These are phyloP conservation scores for Corymbia calophylla DNA, from an alignment of 441 rosid genomes.

Conservation along the genomic window DNA sequence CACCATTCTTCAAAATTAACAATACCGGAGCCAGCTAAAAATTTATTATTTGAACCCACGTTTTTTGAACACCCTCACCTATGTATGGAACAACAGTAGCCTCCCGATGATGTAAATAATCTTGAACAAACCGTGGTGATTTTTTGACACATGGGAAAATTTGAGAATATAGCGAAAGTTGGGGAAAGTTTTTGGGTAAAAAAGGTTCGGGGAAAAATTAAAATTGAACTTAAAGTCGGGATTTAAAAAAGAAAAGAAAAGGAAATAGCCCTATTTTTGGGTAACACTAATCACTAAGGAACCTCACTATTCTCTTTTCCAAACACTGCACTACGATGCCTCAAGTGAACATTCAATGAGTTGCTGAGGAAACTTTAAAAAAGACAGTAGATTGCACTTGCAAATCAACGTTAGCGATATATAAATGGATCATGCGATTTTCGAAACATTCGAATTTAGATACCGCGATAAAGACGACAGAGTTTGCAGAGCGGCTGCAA, in stretches of 20 bases:
- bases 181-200: background rate
- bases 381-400: background rate
- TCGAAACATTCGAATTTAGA: background rate
- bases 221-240: background rate
- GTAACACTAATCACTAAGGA: background rate
- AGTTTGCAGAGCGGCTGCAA: background rate
- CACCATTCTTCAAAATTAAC: background rate
- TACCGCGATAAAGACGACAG: background rate
- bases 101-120: background rate
- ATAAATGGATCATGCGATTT: background rate
- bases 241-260: too few species aligned
- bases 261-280: background rate
- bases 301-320: background rate
- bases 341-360: background rate
- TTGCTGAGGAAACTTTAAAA: background rate
- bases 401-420: background rate
- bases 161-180: background rate
- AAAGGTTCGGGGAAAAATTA: background rate
- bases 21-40: fast-evolving
- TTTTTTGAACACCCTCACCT: fast-evolving
- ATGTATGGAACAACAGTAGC: background rate
- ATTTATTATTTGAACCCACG: fast-evolving
- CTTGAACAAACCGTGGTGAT: background rate
- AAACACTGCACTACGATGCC: background rate
- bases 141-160: background rate